phyloP scores from a whole-genome alignment of 148 eudicot species.

The Silene latifolia region DNA sequence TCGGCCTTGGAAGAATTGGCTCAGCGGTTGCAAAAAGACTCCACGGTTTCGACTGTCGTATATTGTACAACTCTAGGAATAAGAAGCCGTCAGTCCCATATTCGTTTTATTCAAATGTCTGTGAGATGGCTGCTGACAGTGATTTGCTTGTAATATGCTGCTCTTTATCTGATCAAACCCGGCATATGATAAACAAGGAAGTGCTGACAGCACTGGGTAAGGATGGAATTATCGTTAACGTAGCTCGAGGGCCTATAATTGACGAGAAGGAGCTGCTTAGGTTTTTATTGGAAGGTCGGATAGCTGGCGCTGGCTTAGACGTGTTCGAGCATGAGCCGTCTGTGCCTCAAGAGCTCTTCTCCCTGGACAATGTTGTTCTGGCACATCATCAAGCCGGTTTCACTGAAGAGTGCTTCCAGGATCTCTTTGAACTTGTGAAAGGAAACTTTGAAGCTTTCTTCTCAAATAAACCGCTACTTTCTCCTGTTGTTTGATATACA shows the following conservation, averaged over 20 bases:
- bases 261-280: slow-evolving; percentile 45
- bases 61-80: slow-evolving; percentile 37
- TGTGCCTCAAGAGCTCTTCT: slow-evolving; percentile 42
- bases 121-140: slow-evolving; percentile 30
- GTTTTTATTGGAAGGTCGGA: slow-evolving; percentile 31
- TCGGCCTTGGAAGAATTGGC: slow-evolving; percentile 46
- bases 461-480: slow-evolving; percentile 31
- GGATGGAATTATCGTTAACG: slow-evolving; percentile 37
- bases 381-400: slow-evolving; percentile 35
- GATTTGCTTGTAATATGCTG: slow-evolving; percentile 39
- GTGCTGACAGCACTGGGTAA: slow-evolving; percentile 37
- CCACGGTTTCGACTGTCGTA: slow-evolving; percentile 33
- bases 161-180: slow-evolving; percentile 36
- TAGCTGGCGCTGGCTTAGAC: slow-evolving; percentile 51
- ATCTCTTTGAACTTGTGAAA: slow-evolving; percentile 17
- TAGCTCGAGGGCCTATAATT: slow-evolving; percentile 41
- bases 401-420: slow-evolving; percentile 29
- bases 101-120: slow-evolving; percentile 24
- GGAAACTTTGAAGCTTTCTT: slow-evolving; percentile 48
- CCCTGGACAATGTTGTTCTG: slow-evolving; percentile 39
- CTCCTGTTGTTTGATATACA: slow-evolving; percentile 27
- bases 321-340: slow-evolving; percentile 49
- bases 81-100: slow-evolving; percentile 31
- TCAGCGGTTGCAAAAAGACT: slow-evolving; percentile 34
- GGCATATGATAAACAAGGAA: slow-evolving; percentile 36